Evolutionary conservation across 441 rosid genomes (phyloP).

Genomic region (Monsonia emarginata): DNA sequence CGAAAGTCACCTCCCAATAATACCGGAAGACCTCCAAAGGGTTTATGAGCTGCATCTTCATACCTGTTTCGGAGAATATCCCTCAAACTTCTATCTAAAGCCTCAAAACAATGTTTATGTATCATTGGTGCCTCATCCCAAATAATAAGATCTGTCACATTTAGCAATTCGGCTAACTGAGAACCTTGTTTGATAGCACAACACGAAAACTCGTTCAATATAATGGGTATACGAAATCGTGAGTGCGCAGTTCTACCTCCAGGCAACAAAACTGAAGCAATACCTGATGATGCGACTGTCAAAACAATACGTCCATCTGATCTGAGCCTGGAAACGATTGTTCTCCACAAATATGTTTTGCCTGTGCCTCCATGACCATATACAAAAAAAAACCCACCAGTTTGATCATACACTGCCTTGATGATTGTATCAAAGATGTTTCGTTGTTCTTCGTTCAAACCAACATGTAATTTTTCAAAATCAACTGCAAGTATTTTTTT

Average conservation of each 20-base stretch:
- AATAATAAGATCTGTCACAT: background rate
- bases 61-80: background rate
- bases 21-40: conserved; percentile 2
- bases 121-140: conserved; percentile 14
- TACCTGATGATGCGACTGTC: background rate
- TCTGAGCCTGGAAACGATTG: background rate
- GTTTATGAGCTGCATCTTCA: background rate
- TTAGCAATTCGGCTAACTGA: background rate
- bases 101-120: conserved; percentile 8
- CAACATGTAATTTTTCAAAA: background rate
- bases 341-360: background rate
- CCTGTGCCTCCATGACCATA: conserved; percentile 5
- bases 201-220: background rate
- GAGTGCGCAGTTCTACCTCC: conserved; percentile 9
- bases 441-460: background rate
- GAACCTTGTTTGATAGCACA: background rate
- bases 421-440: background rate
- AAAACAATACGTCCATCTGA: background rate
- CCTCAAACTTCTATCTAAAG: background rate
- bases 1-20: conserved; percentile 13
- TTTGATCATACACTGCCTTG: background rate
- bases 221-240: background rate
- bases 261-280: background rate
- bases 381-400: background rate
- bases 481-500: background rate